A percentile compares a stretch with the other conserved stretches of the same genome.
Conservation (phyloP, 805 yeast species). For the Saturnispora sekii region DNA sequence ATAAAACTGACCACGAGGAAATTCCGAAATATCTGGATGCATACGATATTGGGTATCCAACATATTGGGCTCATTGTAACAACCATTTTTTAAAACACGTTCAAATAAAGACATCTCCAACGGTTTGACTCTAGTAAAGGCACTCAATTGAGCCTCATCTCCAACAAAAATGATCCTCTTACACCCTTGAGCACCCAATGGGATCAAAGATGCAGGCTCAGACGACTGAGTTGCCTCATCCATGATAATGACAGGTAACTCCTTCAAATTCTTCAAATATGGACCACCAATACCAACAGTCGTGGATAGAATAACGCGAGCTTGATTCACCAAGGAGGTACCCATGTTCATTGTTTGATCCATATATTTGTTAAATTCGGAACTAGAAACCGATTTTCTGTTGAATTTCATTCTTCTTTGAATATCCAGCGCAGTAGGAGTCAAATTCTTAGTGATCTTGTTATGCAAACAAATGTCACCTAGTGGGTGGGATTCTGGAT, state of each 20-base stretch:
- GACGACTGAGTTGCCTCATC: slow-evolving; percentile 75
- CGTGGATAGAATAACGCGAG: slow-evolving; percentile 63
- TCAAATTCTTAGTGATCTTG: slow-evolving; percentile 41
- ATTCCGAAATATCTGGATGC: slow-evolving; percentile 85
- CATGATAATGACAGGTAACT: slow-evolving; percentile 57
- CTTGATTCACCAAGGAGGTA: slow-evolving; percentile 43
- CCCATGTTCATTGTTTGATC: slow-evolving; percentile 21
- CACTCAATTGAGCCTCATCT: slow-evolving; percentile 66
- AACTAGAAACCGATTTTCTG: slow-evolving; percentile 30
- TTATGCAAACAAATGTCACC: slow-evolving; percentile 56
- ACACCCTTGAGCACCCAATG: slow-evolving; percentile 59
- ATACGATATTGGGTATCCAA: slow-evolving; percentile 85
- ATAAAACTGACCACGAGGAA: slow-evolving; percentile 79
- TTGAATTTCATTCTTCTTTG: slow-evolving; percentile 35
- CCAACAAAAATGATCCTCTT: slow-evolving; percentile 66
- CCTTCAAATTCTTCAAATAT: slow-evolving; percentile 42
- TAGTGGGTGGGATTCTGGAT: slow-evolving; percentile 44
- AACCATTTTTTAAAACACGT: slow-evolving; percentile 52
- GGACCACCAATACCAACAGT: slow-evolving; percentile 66
- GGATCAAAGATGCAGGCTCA: slow-evolving; percentile 62
- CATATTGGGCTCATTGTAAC: slow-evolving; percentile 54
- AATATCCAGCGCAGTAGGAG: slow-evolving; percentile 34
- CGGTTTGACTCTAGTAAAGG: slow-evolving; percentile 60
- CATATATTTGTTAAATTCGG: slow-evolving; percentile 41
- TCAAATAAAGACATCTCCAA: slow-evolving; percentile 61